Percentiles rank a stretch among this genome's conserved stretches.
These are phyloP conservation scores for Crotalaria pallida DNA, from an alignment of 306 rosid genomes.

Conservation along the genomic window DNA sequence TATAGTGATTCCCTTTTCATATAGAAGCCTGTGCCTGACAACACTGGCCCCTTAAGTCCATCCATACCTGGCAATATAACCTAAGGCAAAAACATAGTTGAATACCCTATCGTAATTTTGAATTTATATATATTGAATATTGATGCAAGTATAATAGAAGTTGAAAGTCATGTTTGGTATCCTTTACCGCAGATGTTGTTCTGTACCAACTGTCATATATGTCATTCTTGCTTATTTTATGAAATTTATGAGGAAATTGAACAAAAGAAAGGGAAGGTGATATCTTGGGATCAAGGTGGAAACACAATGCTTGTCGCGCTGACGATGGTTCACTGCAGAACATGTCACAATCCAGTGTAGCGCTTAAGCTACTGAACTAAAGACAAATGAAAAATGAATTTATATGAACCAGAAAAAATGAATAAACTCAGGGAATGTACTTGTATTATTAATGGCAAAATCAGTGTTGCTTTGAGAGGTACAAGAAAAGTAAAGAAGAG, in stretches of 20 bases:
- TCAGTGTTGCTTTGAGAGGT: too few species aligned
- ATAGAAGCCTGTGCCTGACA: constrained; percentile 55
- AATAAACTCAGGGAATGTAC: too few species aligned
- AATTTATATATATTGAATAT: neutral
- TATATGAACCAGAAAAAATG: too few species aligned
- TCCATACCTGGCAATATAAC: constrained; percentile 47
- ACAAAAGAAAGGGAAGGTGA: constrained; percentile 51
- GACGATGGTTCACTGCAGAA: constrained; percentile 51
- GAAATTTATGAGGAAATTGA: constrained; percentile 58
- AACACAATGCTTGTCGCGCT: constrained; percentile 61
- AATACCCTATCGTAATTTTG: neutral
- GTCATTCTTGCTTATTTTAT: constrained; percentile 42
- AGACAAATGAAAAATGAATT: too few species aligned
- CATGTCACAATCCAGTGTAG: constrained; percentile 90
- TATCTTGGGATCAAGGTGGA: constrained; percentile 49
- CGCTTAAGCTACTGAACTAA: too few species aligned
- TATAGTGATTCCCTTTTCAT: constrained; percentile 43
- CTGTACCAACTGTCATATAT: constrained; percentile 52
- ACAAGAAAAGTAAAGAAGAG: too few species aligned
- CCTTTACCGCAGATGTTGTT: constrained; percentile 33
- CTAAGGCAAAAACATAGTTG: constrained; percentile 12
- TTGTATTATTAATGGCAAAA: too few species aligned
- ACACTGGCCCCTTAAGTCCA: constrained; percentile 52
- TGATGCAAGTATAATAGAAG: neutral
- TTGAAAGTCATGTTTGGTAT: neutral